A percentile compares a stretch with the other conserved stretches of the same genome.
phyloP scores from a whole-genome alignment of 768 basidiomycete genomes.

The Leccinum olivaceopallidum region DNA sequence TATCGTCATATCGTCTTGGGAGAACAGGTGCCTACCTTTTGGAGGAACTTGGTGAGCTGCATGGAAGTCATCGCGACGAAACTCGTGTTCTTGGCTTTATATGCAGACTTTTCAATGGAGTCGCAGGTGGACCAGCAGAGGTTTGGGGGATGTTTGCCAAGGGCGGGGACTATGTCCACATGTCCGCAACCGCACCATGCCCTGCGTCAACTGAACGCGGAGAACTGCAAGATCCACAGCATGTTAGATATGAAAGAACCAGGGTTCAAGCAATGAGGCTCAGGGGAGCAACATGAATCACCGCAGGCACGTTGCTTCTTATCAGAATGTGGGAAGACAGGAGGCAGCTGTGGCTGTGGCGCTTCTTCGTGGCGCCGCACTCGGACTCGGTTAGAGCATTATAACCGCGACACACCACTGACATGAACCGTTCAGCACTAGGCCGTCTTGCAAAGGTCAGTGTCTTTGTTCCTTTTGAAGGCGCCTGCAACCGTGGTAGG shows the following conservation, averaged over 20 bases:
- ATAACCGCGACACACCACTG: no score
- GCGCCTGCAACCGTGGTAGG: neutral
- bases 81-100: constrained; percentile 12
- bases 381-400: no score
- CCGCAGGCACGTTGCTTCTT: constrained; percentile 12
- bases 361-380: neutral
- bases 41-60: neutral
- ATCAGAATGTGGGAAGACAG: neutral
- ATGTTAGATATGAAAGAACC: neutral
- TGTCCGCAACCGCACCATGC: neutral
- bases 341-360: neutral
- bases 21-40: constrained; percentile 13
- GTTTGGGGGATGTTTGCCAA: constrained; percentile 6
- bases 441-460: no score
- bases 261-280: constrained; percentile 17
- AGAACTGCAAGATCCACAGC: constrained; percentile 17
- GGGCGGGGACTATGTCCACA: constrained; percentile 3
- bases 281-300: neutral
- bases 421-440: no score
- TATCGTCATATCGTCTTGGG: neutral
- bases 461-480: neutral
- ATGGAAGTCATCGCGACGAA: neutral
- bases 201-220: constrained; percentile 17
- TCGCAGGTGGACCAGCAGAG: neutral
- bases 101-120: constrained; percentile 1